Evolutionary conservation across 1,284 basidiomycete genomes (phyloP), one percentile per base, ranked within the genome.

Genomic region (Vanrija sp.): DNA sequence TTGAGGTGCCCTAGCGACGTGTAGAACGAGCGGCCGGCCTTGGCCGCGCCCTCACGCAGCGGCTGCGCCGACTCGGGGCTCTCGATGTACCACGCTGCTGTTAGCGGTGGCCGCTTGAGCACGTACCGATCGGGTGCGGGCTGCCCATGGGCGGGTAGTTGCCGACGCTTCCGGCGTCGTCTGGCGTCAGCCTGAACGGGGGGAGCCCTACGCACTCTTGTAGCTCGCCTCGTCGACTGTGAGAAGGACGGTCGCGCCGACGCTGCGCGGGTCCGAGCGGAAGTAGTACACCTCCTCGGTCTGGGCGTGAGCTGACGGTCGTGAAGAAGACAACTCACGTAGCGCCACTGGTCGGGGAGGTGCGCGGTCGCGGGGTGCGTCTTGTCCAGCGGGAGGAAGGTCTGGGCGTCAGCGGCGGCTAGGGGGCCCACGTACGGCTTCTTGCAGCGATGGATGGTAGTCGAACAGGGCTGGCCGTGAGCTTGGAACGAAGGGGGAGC

Each of bases 1-100:
- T 83, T 85, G 53, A 83, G 69, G 67, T 91, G 88, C 2, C 88
- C 88, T 2, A 90, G 78, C 54, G 84, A 84, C 0, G 88, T 89
- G 72, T 88, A 90, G 75, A 86, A 90, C 59, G 85, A 87, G 41
- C 88, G 80, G 18, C 88, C 88, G 2, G 83, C 78, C 22, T 76
- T 75, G 3, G 72, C 72, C 3, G 76, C 78, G 14, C 58, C 61
- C 10, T 57, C 36, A 14, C 31, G 31, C 0, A 71, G 75, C n/a
- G 67, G 69, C 54, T 81, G 70, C 4, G 72, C 80, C 1, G 85
- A 85, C 19, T 82, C 80, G 6, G 84, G 84, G 10, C 78, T 80
- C 56, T 85, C 83, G 66, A 89, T 87, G 71, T 81, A 89, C 88
- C 88, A 91, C n/a, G 31, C 31, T 31, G 31, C 31, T 9, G 31